Evolutionary conservation across 768 basidiomycete genomes (phyloP).

Genomic region (Hemileccinum rubropunctum): DNA sequence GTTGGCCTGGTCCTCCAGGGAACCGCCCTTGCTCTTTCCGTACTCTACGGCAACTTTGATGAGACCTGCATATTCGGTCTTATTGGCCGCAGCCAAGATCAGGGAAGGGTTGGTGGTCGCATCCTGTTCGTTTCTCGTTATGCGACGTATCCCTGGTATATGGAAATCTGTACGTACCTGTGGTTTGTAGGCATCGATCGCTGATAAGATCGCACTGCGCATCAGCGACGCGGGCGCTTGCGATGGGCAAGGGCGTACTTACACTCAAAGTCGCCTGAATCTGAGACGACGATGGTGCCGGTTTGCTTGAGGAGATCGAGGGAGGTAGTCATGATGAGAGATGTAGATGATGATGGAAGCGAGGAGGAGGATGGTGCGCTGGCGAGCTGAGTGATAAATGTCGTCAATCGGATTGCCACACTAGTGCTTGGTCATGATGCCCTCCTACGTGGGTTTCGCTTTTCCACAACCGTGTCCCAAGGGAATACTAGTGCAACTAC

Average conservation of each 20-base stretch:
- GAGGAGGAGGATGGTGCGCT: not conserved
- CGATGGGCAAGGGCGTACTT: constrained; percentile 16
- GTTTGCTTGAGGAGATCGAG: constrained; percentile 85
- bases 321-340: constrained; percentile 69
- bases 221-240: constrained; percentile 22
- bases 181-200: constrained; percentile 95
- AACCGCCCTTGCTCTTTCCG: constrained; percentile 80
- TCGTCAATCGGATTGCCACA: constrained; percentile 13
- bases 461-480: too few species aligned
- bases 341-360: constrained; percentile 3
- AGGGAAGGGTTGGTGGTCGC: constrained; percentile 98
- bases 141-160: constrained; percentile 5
- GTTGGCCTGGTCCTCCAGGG: constrained; percentile 70
- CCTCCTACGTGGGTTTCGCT: too few species aligned
- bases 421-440: constrained; percentile 5
- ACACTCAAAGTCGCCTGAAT: constrained; percentile 96
- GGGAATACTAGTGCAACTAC: too few species aligned
- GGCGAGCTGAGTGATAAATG: constrained; percentile 18
- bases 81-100: constrained; percentile 91
- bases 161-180: constrained; percentile 47
- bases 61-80: constrained; percentile 78
- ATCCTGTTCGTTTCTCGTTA: constrained; percentile 51
- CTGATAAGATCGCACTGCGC: constrained; percentile 40
- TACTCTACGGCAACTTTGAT: constrained; percentile 72
- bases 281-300: constrained; percentile 95